Percentiles rank a stretch among this genome's conserved stretches.
phyloP scores from a whole-genome alignment of 2,329 filamentous ascomycete species.

The Podosphaera fusca region DNA sequence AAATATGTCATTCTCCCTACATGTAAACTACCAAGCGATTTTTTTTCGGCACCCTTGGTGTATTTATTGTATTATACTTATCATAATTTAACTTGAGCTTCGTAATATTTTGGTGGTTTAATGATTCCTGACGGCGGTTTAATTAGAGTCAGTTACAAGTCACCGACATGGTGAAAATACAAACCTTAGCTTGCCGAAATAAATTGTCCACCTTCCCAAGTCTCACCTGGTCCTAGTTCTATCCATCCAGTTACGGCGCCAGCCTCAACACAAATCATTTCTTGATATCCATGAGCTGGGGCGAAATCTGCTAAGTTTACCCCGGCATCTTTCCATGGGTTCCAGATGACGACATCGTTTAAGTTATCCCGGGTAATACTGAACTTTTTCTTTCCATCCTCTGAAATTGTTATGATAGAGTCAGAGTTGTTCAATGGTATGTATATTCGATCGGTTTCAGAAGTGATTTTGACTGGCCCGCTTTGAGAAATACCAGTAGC shows the following conservation, averaged over 20 bases:
- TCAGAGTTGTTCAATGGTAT: constrained; percentile 39
- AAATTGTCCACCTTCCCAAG: constrained; percentile 30
- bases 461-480: constrained; percentile 38
- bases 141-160: no score
- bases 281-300: constrained; percentile 72
- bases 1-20: no score
- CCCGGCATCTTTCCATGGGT: constrained; percentile 78
- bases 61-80: no score
- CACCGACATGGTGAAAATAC: not conserved
- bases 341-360: constrained; percentile 83
- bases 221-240: constrained; percentile 57
- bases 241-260: constrained; percentile 66
- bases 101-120: no score
- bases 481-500: constrained; percentile 41
- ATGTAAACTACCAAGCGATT: no score
- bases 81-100: no score
- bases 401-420: constrained; percentile 33
- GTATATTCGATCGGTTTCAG: constrained; percentile 79
- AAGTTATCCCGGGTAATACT: constrained; percentile 66
- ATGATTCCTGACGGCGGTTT: no score
- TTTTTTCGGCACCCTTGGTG: no score
- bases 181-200: constrained; percentile 2
- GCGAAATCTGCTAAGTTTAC: constrained; percentile 65
- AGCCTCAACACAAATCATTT: constrained; percentile 88
- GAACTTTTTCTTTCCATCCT: constrained; percentile 40